These are phyloP conservation scores for Diaporthe caulivora DNA, from an alignment of 2,329 filamentous ascomycete species.

Conservation along the genomic window DNA sequence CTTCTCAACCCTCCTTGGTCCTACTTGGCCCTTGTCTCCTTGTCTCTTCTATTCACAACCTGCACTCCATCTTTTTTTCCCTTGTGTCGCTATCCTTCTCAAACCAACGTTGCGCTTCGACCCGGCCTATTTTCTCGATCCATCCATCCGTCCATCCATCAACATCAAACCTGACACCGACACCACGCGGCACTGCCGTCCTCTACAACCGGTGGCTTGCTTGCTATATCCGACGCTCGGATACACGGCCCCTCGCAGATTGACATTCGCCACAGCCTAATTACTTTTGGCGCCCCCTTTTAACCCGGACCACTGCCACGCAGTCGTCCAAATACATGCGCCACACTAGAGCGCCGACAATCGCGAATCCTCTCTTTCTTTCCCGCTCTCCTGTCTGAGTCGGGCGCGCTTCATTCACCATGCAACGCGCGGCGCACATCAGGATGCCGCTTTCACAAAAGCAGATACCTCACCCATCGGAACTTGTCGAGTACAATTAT, in stretches of 20 bases:
- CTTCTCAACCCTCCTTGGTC: slow-evolving; percentile 29
- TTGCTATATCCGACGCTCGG: slow-evolving; percentile 5
- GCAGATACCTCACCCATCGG: slow-evolving; percentile 67
- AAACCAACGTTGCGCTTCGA: not conserved
- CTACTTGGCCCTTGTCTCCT: not conserved
- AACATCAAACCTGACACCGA: slow-evolving; percentile 4
- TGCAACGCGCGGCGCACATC: slow-evolving; percentile 41
- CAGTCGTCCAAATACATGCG: slow-evolving; percentile 33
- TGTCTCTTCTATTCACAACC: slow-evolving; percentile 12
- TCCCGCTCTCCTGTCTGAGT: slow-evolving; percentile 22
- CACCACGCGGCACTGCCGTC: not conserved
- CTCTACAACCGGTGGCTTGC: slow-evolving; percentile 18
- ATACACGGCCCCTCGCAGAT: slow-evolving; percentile 25
- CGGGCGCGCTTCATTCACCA: slow-evolving; percentile 14
- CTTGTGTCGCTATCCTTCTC: not conserved
- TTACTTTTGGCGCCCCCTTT: slow-evolving; percentile 34
- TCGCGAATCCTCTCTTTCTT: slow-evolving; percentile 19
- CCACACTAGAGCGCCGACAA: slow-evolving; percentile 14
- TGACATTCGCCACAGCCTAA: slow-evolving; percentile 33
- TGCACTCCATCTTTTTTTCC: slow-evolving; percentile 10
- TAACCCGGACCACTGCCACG: not conserved
- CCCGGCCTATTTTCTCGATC: slow-evolving; percentile 1
- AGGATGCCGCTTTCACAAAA: slow-evolving; percentile 41
- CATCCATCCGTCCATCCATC: no score
- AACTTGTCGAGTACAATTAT: slow-evolving; percentile 77